These are phyloP conservation scores for Candida buenavistaensis DNA, from an alignment of 1,139 yeast species.

Conservation along the genomic window DNA sequence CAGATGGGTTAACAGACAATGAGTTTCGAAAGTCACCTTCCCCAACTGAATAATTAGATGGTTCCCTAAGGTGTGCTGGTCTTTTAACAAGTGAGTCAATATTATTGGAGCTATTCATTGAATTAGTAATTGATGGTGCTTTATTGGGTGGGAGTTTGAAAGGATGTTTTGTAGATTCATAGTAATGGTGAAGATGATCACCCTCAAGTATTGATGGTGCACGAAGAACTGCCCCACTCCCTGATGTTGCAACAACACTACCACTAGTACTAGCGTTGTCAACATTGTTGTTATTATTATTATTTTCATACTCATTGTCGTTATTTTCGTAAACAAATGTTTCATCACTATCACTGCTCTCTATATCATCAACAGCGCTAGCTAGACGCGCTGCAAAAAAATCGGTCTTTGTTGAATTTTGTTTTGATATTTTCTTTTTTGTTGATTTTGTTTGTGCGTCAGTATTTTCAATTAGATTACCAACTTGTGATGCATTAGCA, in stretches of 20 bases:
- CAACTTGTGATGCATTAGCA: constrained; percentile 5
- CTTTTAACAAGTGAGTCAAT: constrained; percentile 17
- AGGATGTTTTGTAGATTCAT: constrained; percentile 3
- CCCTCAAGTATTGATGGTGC: constrained; percentile 9
- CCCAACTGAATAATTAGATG: constrained; percentile 13
- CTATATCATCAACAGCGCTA: constrained; percentile 89
- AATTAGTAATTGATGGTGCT: constrained; percentile 21
- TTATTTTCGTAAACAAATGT: constrained; percentile 85
- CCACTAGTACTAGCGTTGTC: constrained; percentile 16
- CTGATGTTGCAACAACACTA: constrained; percentile 7
- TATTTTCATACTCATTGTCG: constrained; percentile 16
- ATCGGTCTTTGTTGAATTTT: constrained; percentile 69
- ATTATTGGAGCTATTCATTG: constrained; percentile 22
- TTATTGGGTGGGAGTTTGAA: constrained; percentile 10
- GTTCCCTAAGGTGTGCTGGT: constrained; percentile 12
- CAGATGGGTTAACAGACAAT: constrained; percentile 1
- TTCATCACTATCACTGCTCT: constrained; percentile 85
- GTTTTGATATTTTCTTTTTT: constrained; percentile 26
- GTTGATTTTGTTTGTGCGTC: constrained; percentile 12
- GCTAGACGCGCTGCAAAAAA: constrained; percentile 93
- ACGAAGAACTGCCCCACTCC: constrained; percentile 5
- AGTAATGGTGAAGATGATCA: constrained; percentile 4
- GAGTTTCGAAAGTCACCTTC: constrained; percentile 8
- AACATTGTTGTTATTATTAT: constrained; percentile 10
- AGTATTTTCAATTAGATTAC: constrained; percentile 6